phyloP scores from a whole-genome alignment of 2,329 filamentous ascomycete species.

The Ascochyta koolunga region DNA sequence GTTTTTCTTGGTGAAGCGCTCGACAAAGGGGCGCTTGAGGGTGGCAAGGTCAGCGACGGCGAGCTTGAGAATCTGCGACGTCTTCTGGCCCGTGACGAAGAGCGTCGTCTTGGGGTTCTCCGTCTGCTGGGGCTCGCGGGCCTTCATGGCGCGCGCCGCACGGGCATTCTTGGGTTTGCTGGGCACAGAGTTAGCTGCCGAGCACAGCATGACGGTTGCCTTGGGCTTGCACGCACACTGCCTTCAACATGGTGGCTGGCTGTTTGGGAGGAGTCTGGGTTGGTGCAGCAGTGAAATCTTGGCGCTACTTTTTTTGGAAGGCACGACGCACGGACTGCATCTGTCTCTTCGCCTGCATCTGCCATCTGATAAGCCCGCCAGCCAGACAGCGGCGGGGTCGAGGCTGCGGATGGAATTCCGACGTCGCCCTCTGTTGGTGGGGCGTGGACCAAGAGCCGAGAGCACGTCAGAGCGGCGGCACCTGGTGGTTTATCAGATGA shows the following conservation, averaged over 20 bases:
- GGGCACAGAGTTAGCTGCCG: constrained; percentile 5
- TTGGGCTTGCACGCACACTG: constrained; percentile 29
- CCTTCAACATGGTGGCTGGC: constrained; percentile 37
- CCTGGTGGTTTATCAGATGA: too few relatives aligned
- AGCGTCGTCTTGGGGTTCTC: constrained; percentile 92
- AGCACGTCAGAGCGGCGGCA: constrained; percentile 29
- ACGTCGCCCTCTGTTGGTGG: constrained; percentile 4
- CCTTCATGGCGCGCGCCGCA: constrained; percentile 92
- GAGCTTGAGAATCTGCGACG: constrained; percentile 81
- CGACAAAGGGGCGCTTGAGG: constrained; percentile 80
- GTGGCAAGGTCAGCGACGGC: constrained; percentile 84
- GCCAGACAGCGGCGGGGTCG: background rate
- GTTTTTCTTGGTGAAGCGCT: constrained; percentile 98
- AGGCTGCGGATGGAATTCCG: background rate
- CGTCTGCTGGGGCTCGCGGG: constrained; percentile 83
- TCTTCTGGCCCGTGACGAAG: constrained; percentile 85
- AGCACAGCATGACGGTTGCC: fast-evolving
- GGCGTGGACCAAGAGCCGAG: background rate
- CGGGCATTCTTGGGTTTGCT: constrained; percentile 80
- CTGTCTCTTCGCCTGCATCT: constrained; percentile 1
- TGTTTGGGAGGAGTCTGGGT: background rate
- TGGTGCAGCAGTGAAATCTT: constrained; percentile 6
- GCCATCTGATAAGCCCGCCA: constrained; percentile 9
- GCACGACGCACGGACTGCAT: constrained; percentile 2
- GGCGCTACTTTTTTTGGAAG: constrained; percentile 11